phyloP scores from a whole-genome alignment of 306 rosid species.

The Medicago arabica region DNA sequence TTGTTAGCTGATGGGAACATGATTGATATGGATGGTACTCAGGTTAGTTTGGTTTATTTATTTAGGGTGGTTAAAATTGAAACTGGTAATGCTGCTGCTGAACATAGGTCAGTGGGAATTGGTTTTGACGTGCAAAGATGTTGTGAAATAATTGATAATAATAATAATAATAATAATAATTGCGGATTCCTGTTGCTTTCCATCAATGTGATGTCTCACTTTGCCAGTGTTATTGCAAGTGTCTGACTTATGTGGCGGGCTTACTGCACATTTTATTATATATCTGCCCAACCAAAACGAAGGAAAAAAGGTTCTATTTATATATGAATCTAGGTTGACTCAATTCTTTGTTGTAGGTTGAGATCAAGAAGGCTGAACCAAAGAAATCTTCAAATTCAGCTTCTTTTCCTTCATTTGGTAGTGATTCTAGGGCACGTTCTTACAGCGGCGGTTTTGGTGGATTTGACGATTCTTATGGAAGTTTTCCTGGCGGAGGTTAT shows the following conservation, averaged over 20 bases:
- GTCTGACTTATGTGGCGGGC: constrained; percentile 41
- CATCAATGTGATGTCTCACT: constrained; percentile 25
- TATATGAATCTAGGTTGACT: constrained; percentile 78
- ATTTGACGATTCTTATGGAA: constrained; percentile 80
- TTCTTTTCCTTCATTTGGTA: constrained; percentile 84
- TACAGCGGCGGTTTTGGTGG: constrained; percentile 84
- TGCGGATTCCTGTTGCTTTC: constrained; percentile 20
- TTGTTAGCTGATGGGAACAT: constrained; percentile 82
- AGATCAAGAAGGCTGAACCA: constrained; percentile 99
- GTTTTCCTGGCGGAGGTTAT: constrained; percentile 71
- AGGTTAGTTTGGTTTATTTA: constrained; percentile 72
- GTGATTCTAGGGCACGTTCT: constrained; percentile 94
- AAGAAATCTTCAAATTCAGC: constrained; percentile 95
- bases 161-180: too few species aligned
- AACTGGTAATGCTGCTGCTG: neutral
- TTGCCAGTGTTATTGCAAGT: neutral
- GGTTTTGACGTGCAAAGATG: neutral
- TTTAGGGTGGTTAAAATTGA: neutral
- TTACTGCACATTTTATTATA: constrained; percentile 53
- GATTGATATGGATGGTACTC: constrained; percentile 93
- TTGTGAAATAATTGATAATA: constrained; percentile 8
- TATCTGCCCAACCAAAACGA: constrained; percentile 50
- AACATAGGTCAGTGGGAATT: neutral
- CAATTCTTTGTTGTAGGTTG: constrained; percentile 99
- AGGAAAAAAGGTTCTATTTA: constrained; percentile 40